Evolutionary conservation across 768 basidiomycete genomes (phyloP), one percentile per base, ranked within the genome.

Genomic region (Kwoniella botswanensis): DNA sequence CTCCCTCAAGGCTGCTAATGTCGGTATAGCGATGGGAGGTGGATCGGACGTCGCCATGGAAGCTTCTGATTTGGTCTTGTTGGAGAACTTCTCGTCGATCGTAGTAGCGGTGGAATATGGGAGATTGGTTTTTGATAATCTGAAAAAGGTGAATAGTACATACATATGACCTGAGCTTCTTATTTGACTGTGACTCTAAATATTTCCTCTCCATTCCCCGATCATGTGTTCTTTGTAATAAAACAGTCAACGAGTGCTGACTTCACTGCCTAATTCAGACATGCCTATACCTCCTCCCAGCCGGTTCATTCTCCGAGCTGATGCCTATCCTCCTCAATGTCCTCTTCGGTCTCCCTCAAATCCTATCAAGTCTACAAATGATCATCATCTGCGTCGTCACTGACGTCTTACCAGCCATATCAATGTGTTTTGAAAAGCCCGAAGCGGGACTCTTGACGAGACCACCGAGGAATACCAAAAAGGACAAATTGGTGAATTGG

Each of bases 51-150:
- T 84, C 5, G 84, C 84, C 3, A 81, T 82, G 72, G 88, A 88
- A 82, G 82, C 82, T 52, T 78, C 83, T 1, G 84, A 85, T 58
- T 68, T 85, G 68, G 74, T 85, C 21, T 71, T 85, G n/a, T 76
- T 85, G 17, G 83, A 83, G 15, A 70, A 67, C 29, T 85, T 85
- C 74, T 79, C 82, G 0, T 80, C 84, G 15, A 84, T 85, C 63
- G 76, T 83, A 52, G 82, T 77, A 3, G 83, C 82, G 10, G 72
- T 81, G 11, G 74, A 76, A 55, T 74, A 72, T 61, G 75, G 80
- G 73, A 88, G 89, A 46, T 84, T 89, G 15, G 87, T 88, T 18
- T 90, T 88, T 74, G 89, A 90, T 76, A 90, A 90, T 74, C 84
- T 90, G 43, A 86, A 73, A 41, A 84, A 84, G 74, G 73, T 74